These are phyloP conservation scores for Yamadazyma insecticola DNA, from an alignment of 805 yeast species.

Conservation along the genomic window DNA sequence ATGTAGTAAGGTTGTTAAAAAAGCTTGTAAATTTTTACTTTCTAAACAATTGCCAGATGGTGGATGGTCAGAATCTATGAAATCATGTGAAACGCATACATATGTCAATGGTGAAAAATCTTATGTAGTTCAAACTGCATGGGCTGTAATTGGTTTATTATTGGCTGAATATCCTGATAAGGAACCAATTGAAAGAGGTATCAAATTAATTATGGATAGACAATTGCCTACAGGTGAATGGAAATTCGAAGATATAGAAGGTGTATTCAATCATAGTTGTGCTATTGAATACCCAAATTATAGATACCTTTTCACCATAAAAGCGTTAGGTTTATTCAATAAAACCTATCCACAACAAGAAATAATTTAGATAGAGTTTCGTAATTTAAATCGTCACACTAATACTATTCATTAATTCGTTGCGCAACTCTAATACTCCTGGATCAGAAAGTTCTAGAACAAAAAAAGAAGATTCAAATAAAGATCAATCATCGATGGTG, in stretches of 20 bases:
- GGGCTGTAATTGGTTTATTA: conserved; percentile 83
- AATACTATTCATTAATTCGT: too few species aligned
- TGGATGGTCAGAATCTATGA: conserved; percentile 97
- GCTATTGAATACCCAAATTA: conserved; percentile 96
- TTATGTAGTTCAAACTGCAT: conserved; percentile 83
- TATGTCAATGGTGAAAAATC: conserved; percentile 63
- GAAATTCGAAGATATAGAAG: conserved; percentile 81
- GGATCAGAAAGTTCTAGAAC: too few species aligned
- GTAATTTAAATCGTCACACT: too few species aligned
- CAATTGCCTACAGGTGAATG: conserved; percentile 81
- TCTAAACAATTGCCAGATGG: conserved; percentile 80
- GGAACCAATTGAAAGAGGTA: conserved; percentile 58
- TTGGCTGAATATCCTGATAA: conserved; percentile 76
- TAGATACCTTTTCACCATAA: conserved; percentile 82
- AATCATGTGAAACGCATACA: conserved; percentile 75
- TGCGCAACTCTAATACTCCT: too few species aligned
- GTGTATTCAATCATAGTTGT: conserved; percentile 88
- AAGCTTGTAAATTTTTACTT: conserved; percentile 83
- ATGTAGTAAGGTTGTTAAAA: conserved; percentile 57
- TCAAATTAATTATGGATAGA: conserved; percentile 55
- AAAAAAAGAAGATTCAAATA: too few species aligned
- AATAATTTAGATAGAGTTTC: too few species aligned
- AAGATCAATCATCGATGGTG: too few species aligned
- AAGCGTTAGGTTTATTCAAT: conserved; percentile 77
- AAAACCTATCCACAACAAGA: too few species aligned